phyloP scores from a whole-genome alignment of 192 early-diverging fungal species.

The Backusella luteola region DNA sequence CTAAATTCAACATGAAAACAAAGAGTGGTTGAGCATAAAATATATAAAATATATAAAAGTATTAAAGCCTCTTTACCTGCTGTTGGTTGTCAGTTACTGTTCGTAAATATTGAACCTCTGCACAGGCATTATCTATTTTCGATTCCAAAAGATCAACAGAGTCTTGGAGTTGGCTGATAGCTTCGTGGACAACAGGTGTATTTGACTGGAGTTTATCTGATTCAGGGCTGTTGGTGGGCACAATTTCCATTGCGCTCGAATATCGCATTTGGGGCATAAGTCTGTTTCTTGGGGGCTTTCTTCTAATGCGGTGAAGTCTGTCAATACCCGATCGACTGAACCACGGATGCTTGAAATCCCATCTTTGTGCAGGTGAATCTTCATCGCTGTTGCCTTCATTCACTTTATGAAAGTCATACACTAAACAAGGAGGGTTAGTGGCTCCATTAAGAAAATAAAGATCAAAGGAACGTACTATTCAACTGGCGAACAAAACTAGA shows the following conservation, averaged over 20 bases:
- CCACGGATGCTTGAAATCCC: constrained; percentile 85
- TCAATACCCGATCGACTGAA: constrained; percentile 62
- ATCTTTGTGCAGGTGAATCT: constrained; percentile 37
- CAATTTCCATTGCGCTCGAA: constrained; percentile 2
- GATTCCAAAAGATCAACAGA: not conserved
- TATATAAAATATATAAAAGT: not conserved
- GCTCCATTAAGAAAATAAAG: not conserved
- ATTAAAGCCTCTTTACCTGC: not conserved
- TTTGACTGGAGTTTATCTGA: not conserved
- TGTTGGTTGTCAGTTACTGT: not conserved
- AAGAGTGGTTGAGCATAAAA: not conserved
- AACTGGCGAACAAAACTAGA: constrained; percentile 84
- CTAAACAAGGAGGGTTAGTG: constrained; percentile 21
- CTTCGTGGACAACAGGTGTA: not conserved
- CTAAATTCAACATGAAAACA: not conserved
- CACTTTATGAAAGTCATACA: constrained; percentile 80
- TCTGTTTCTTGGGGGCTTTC: constrained; percentile 3
- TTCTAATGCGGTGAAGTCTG: not conserved
- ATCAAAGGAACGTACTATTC: constrained; percentile 54
- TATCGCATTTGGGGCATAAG: constrained; percentile 6
- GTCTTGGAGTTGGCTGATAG: not conserved
- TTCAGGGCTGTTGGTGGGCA: not conserved
- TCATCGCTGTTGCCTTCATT: constrained; percentile 46
- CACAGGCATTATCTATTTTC: not conserved
- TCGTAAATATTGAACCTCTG: constrained; percentile 6